phyloP scores from a whole-genome alignment of 768 basidiomycete genomes.

The Candolleomyces eurysporus region DNA sequence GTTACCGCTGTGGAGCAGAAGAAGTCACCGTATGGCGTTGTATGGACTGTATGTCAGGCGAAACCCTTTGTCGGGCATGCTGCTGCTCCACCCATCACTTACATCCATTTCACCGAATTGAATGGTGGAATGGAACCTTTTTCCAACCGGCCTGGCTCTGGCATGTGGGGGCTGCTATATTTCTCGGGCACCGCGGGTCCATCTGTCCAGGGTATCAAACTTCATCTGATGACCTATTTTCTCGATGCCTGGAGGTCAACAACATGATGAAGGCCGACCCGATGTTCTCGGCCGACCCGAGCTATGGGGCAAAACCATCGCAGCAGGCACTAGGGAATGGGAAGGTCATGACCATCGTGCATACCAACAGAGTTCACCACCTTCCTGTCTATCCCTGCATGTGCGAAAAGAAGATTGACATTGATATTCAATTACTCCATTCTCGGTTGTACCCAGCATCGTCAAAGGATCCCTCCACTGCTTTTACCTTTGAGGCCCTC shows the following conservation, averaged over 20 bases:
- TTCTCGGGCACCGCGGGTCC: slow-evolving; percentile 19
- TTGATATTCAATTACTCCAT: slow-evolving; percentile 7
- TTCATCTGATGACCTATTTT: background rate
- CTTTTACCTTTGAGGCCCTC: background rate
- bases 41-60: background rate
- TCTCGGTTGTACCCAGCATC: slow-evolving; percentile 6
- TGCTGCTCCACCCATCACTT: background rate
- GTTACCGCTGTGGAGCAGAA: background rate
- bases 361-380: slow-evolving; percentile 15
- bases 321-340: background rate
- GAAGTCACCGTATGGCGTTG: background rate
- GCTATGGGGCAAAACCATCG: background rate
- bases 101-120: slow-evolving; percentile 16
- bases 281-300: background rate
- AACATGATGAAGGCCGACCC: too few relatives aligned
- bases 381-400: slow-evolving; percentile 10
- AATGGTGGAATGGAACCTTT: slow-evolving; percentile 18
- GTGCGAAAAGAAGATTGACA: background rate
- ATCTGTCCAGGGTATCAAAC: slow-evolving; percentile 12
- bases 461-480: background rate
- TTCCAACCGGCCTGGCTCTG: slow-evolving; percentile 14
- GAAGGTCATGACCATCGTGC: slow-evolving; percentile 4
- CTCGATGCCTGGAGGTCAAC: background rate
- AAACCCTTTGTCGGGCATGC: background rate
- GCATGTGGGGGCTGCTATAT: slow-evolving; percentile 16